A percentile compares a stretch with the other conserved stretches of the same genome.
These are phyloP conservation scores for Globisporangium rhizosaccharum DNA, from an alignment of 352 stramenopile species.

Conservation along the genomic window DNA sequence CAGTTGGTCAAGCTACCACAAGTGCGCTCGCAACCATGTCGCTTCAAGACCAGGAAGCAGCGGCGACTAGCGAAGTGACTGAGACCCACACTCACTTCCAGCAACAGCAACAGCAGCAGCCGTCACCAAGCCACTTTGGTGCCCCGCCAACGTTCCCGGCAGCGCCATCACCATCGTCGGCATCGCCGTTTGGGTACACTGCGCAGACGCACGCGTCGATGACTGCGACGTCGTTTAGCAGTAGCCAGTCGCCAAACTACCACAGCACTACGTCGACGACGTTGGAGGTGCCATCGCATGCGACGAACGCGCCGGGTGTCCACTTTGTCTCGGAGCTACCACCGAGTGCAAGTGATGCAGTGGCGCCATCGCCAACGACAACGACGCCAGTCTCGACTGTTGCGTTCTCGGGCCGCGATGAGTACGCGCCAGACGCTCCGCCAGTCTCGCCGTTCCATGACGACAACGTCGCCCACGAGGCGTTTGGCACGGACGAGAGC, in stretches of 20 bases:
- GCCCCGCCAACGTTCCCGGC: neutral
- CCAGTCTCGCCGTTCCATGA: neutral
- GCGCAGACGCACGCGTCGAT: neutral
- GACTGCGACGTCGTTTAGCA: too few relatives aligned
- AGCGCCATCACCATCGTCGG: constrained; percentile 1
- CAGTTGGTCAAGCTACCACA: constrained; percentile 11
- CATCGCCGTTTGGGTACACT: constrained; percentile 1
- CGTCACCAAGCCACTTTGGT: neutral
- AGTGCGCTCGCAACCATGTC: constrained; percentile 11
- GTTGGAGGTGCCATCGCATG: too few relatives aligned
- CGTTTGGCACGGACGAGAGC: neutral
- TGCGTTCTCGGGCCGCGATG: neutral
- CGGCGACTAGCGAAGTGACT: neutral
- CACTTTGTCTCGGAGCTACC: neutral
- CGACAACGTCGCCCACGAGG: neutral
- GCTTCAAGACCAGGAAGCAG: constrained; percentile 19
- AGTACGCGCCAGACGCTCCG: neutral
- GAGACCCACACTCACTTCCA: neutral
- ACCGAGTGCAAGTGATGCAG: too few relatives aligned
- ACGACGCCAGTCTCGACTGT: neutral
- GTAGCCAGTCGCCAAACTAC: too few relatives aligned
- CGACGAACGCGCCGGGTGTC: neutral
- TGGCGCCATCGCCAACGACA: neutral
- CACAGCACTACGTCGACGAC: too few relatives aligned
- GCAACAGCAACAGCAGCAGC: neutral